Evolutionary conservation across 495 filamentous ascomycete species (phyloP).

Genomic region (Penicillium macrosclerotiorum): DNA sequence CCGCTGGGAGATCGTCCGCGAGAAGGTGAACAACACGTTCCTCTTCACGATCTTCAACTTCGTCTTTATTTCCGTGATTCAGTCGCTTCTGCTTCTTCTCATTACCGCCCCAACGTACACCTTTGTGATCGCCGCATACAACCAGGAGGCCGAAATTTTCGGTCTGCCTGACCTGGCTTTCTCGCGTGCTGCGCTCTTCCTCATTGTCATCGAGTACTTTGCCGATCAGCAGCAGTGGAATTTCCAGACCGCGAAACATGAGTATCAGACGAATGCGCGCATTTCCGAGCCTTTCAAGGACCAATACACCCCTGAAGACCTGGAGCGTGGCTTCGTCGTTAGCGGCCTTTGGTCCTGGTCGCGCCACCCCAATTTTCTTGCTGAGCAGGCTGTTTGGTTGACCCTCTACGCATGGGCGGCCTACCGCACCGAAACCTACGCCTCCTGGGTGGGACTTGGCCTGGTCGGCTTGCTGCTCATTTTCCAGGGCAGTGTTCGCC

Average conservation of each 20-base stretch:
- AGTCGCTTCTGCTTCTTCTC: slow-evolving; percentile 65
- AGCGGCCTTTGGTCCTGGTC: slow-evolving; percentile 81
- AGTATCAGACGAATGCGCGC: slow-evolving; percentile 69
- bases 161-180: slow-evolving; percentile 64
- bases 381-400: slow-evolving; percentile 91
- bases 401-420: slow-evolving; percentile 82
- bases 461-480: slow-evolving; percentile 66
- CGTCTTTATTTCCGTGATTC: slow-evolving; percentile 79
- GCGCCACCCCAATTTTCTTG: slow-evolving; percentile 91
- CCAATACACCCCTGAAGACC: slow-evolving; percentile 60
- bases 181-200: slow-evolving; percentile 61
- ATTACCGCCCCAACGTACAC: slow-evolving; percentile 82
- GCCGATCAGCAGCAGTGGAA: slow-evolving; percentile 95
- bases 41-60: slow-evolving; percentile 84
- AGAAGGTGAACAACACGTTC: slow-evolving; percentile 47
- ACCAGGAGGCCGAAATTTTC: slow-evolving; percentile 39
- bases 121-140: slow-evolving; percentile 59
- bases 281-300: slow-evolving; percentile 52
- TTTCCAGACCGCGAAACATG: slow-evolving; percentile 77
- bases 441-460: slow-evolving; percentile 80
- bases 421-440: slow-evolving; percentile 63
- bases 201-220: slow-evolving; percentile 72
- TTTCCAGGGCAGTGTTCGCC: slow-evolving; percentile 83
- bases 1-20: slow-evolving; percentile 66
- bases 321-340: slow-evolving; percentile 89